Base-by-base conservation (phyloP, 1,284 basidiomycete species). In the Somion occarium region DNA sequence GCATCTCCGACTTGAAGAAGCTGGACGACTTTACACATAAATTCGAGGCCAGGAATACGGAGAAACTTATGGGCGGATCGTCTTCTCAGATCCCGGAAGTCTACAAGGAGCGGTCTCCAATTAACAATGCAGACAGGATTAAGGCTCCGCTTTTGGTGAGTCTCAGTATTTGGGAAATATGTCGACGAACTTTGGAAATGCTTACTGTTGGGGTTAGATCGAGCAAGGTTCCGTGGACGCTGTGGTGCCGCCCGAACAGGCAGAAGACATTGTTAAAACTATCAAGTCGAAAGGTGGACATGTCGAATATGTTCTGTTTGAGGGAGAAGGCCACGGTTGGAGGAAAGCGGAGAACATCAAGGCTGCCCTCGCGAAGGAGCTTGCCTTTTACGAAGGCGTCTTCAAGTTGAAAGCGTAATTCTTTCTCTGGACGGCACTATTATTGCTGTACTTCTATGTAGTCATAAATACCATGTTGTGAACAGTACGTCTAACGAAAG, bases 301-400 rank as follows among this genome's bases (percentile, higher is more conserved):
- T n/a, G 73, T 75, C 37, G 69, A 76, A 53, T 75, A 75, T 42
- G 62, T 68, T n/a, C 53, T 73, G 1, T 82, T 77, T 55, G 63
- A 75, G 19, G 76, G 76, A 1, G 79, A 82, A 52, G 79, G 78
- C 0, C 79, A 82, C 48, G 77, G 79, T 1, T 82, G 73, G 69
- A 63, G 73, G 26, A 73, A 65, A 51, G 69, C 69, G 1, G 74
- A 74, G 51, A 73, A 69, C 27, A 75, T 76, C 56, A 73, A 70
- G 57, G 61, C 59, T 2, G 75, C 76, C 4, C 53, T 79, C 9
- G 64, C 70, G 58, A 57, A 62, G 24, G 78, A 80, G 55, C 59
- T 74, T 18, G 56, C 44, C 4, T 77, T 70, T 58, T 75, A 75
- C 50, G 59, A 65, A 46, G 59, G 60, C 24, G 60, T 64, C 5